Conservation (phyloP, 371 early-diverging fungal species). For the Zancudomyces culisetae region DNA sequence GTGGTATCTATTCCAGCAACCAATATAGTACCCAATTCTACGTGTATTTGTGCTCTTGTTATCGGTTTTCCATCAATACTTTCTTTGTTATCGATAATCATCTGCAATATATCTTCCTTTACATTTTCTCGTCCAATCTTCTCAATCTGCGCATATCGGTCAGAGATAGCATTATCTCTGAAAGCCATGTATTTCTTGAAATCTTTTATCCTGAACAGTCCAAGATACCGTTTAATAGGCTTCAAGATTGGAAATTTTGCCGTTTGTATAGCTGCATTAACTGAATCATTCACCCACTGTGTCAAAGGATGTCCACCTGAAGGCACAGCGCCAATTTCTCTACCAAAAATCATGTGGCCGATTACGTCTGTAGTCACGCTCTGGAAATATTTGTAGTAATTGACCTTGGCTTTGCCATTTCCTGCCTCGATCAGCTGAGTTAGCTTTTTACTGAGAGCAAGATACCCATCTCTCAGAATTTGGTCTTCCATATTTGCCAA, state of each 20-base stretch:
- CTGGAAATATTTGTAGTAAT: slow-evolving; percentile 13
- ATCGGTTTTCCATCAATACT: slow-evolving; percentile 4
- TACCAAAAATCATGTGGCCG: slow-evolving; percentile 17
- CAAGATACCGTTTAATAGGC: too few species aligned
- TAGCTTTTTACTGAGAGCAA: slow-evolving; percentile 7
- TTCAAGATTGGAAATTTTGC: neutral
- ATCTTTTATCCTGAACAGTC: too few species aligned
- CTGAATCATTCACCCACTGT: neutral
- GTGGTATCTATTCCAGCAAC: slow-evolving; percentile 18
- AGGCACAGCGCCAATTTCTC: slow-evolving; percentile 5
- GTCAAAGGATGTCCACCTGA: neutral
- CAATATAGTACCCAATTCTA: slow-evolving; percentile 11
- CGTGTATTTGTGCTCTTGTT: slow-evolving; percentile 5
- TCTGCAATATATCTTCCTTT: slow-evolving; percentile 18
- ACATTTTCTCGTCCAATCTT: too few species aligned
- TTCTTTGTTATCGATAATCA: slow-evolving; percentile 12
- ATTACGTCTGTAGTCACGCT: slow-evolving; percentile 13
- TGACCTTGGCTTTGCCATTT: slow-evolving; percentile 2
- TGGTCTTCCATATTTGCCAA: neutral
- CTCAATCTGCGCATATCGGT: too few species aligned
- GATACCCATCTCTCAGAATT: slow-evolving; percentile 8
- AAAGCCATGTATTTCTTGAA: too few species aligned
- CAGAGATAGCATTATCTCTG: too few species aligned
- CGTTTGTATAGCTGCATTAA: neutral
- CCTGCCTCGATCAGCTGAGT: neutral